Evolutionary conservation across 2,329 filamentous ascomycete genomes (phyloP).

Genomic region (Chrysosporium queenslandicum): DNA sequence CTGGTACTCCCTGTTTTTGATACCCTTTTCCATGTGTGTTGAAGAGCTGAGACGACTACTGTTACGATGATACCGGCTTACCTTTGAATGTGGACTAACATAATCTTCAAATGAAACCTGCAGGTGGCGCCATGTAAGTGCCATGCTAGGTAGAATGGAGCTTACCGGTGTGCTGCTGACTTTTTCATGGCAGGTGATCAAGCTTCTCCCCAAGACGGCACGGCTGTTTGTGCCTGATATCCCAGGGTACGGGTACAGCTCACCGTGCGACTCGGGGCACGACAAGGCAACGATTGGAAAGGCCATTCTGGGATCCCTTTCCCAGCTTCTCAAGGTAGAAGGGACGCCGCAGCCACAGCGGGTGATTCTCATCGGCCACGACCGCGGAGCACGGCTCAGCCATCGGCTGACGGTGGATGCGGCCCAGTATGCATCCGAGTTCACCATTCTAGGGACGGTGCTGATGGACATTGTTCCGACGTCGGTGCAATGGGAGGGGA

Average conservation of each 20-base stretch:
- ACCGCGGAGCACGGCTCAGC: constrained; percentile 42
- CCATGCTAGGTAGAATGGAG: too few species aligned
- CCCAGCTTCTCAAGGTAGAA: neutral
- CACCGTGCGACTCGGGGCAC: constrained; percentile 23
- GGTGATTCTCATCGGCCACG: constrained; percentile 42
- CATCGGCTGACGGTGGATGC: constrained; percentile 42
- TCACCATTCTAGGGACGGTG: constrained; percentile 34
- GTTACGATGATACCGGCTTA: too few species aligned
- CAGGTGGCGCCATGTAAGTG: constrained; percentile 17
- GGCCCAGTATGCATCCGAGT: constrained; percentile 19
- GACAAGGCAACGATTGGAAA: constrained; percentile 16
- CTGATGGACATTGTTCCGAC: constrained; percentile 45
- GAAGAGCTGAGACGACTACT: too few species aligned
- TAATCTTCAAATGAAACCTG: neutral
- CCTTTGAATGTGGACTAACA: neutral
- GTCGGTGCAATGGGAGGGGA: constrained; percentile 37
- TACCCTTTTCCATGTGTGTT: neutral
- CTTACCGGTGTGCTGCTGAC: neutral
- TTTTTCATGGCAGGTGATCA: constrained; percentile 27
- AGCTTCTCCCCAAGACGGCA: constrained; percentile 30
- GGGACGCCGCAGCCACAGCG: neutral
- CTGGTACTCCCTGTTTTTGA: neutral
- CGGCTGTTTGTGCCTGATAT: constrained; percentile 42
- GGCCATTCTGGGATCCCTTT: constrained; percentile 15
- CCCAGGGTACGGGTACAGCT: constrained; percentile 40